phyloP scores from a whole-genome alignment of 2,329 filamentous ascomycete genomes.

The Arthrobotrys sinensis region DNA sequence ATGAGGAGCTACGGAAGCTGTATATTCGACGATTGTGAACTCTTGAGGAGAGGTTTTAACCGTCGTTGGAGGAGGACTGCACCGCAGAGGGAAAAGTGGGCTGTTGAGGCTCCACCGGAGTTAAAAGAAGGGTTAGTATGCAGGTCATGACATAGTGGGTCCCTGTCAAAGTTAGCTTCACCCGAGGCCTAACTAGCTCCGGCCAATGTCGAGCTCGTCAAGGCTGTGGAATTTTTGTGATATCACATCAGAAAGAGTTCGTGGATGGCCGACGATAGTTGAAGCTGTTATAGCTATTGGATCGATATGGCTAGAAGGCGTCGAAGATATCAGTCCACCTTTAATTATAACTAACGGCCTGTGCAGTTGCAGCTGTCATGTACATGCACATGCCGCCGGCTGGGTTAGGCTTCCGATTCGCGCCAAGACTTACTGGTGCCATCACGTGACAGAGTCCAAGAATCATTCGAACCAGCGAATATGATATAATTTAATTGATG shows the following conservation, averaged over 20 bases:
- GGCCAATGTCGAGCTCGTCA: background rate
- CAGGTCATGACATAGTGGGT: constrained; percentile 55
- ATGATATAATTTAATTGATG: too few relatives aligned
- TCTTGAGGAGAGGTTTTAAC: background rate
- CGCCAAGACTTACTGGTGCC: background rate
- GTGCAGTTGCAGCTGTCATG: background rate
- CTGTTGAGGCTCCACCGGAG: constrained; percentile 26
- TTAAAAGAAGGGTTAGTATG: constrained; percentile 27
- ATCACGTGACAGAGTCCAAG: background rate
- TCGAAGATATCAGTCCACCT: constrained; percentile 17
- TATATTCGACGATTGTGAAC: background rate
- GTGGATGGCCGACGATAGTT: background rate
- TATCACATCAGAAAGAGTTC: constrained; percentile 38
- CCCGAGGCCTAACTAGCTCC: background rate
- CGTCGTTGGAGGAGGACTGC: background rate
- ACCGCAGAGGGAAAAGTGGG: constrained; percentile 1
- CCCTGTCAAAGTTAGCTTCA: constrained; percentile 15
- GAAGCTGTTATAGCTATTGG: background rate
- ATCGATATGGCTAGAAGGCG: background rate
- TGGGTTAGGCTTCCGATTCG: constrained; percentile 8
- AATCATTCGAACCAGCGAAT: too few relatives aligned
- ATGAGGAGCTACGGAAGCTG: background rate
- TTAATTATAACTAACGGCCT: background rate
- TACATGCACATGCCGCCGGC: background rate
- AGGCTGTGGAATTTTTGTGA: constrained; percentile 22